Conservation (phyloP, 192 early-diverging fungal species). For the Linnemannia zychae region DNA sequence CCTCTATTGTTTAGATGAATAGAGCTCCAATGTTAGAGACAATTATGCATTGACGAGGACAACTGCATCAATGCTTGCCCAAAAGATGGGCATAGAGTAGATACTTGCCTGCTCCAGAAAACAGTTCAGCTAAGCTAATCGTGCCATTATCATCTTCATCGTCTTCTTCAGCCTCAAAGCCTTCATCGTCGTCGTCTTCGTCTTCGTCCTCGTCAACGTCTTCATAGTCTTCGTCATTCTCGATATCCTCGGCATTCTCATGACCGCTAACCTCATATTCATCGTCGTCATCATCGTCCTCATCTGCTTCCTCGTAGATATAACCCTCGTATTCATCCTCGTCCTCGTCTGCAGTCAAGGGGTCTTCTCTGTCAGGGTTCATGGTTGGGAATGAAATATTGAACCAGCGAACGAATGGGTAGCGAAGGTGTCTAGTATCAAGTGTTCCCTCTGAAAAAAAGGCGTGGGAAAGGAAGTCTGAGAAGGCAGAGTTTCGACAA, state of each 20-base stretch:
- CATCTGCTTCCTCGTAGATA: slow-evolving; percentile 22
- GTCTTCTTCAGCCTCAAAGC: too few species aligned
- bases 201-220: slow-evolving; percentile 27
- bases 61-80: neutral
- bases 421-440: neutral
- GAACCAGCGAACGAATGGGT: neutral
- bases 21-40: neutral
- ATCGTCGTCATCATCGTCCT: slow-evolving; percentile 18
- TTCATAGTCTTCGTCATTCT: slow-evolving; percentile 25
- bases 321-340: slow-evolving; percentile 26
- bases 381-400: neutral
- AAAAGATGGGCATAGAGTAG: neutral
- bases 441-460: neutral
- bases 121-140: slow-evolving; percentile 11
- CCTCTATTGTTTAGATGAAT: slow-evolving; percentile 1
- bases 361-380: neutral
- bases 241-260: slow-evolving; percentile 20
- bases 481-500: neutral
- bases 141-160: slow-evolving; percentile 20
- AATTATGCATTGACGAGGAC: neutral
- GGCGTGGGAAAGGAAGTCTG: neutral
- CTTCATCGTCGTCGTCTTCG: slow-evolving; percentile 17
- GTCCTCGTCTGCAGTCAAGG: slow-evolving; percentile 35
- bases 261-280: slow-evolving; percentile 4
- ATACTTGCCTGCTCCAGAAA: neutral